These are phyloP conservation scores for Vitis hybrid DNA, from an alignment of 177 flowering plant species.

Conservation along the genomic window DNA sequence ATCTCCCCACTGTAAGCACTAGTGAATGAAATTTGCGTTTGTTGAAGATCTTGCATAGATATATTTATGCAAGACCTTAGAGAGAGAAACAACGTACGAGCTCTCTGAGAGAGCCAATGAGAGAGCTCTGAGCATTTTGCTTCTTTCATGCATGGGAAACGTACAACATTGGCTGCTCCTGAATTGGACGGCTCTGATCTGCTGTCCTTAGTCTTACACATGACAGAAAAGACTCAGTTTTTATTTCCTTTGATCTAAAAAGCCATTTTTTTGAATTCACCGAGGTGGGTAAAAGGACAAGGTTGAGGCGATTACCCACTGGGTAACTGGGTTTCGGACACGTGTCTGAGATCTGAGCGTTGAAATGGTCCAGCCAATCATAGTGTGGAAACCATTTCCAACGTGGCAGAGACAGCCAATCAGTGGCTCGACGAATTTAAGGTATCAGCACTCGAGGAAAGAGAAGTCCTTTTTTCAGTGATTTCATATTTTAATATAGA, in stretches of 20 bases:
- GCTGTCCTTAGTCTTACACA: conserved; percentile 18
- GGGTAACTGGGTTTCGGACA: conserved; percentile 23
- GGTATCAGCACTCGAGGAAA: conserved; percentile 26
- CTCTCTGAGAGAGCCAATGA: conserved; percentile 30
- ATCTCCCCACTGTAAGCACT: conserved; percentile 11
- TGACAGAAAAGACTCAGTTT: conserved; percentile 5
- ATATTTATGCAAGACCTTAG: conserved; percentile 24
- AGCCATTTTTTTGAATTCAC: neutral
- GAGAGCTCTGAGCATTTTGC: conserved; percentile 35
- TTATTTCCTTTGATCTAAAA: neutral
- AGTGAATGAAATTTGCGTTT: conserved; percentile 11
- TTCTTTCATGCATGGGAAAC: conserved; percentile 15
- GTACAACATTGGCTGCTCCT: conserved; percentile 15
- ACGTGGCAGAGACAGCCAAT: conserved; percentile 52
- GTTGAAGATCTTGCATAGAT: conserved; percentile 28
- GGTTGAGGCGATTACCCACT: conserved; percentile 21
- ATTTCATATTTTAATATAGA: neutral
- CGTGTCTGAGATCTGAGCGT: conserved; percentile 18
- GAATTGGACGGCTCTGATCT: conserved; percentile 39
- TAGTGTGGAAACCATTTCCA: conserved; percentile 23
- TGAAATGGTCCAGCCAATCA: conserved; percentile 36
- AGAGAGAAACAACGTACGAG: conserved; percentile 23
- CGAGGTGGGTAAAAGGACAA: conserved; percentile 27
- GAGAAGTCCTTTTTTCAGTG: neutral
- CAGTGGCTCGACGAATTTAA: conserved; percentile 61